Evolutionary conservation across 2,329 filamentous ascomycete species (phyloP), one percentile per base, ranked within the genome.

Genomic region (Ceratocystis destructans): DNA sequence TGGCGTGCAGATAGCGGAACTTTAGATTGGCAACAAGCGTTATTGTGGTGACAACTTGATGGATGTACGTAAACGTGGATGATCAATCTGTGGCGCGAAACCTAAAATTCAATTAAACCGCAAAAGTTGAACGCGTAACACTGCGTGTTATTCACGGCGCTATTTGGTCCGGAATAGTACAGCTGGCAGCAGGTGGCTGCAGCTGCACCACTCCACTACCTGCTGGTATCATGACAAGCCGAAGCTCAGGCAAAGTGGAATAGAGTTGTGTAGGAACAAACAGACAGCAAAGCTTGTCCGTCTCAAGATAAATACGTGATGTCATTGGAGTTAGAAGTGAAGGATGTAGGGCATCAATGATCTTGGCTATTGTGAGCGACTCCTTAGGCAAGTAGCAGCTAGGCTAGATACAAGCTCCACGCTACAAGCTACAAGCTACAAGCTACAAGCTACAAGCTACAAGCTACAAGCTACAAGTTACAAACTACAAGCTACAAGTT

Each of bases 81-180:
- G 33, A 17, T 31, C 28, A 28, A 5, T 15, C 5, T n/a, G 33
- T 22, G 5, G 28, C 50, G 37, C 37, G 37, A 41, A 41, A 41
- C 37, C n/a, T 37, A 61, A 64, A 66, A 64, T 59, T 64, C 67
- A 68, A 68, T 68, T 68, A 66, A 68, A 61, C 64, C 67, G 20
- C 22, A 63, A 61, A 63, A 66, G 65, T 20, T 44, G 20, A 46
- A 46, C 64, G 65, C 65, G 65, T 53, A 28, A 28, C 1, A 28
- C 28, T 4, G 28, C 28, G 28, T 37, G 12, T 41, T 41, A 15
- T 41, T 41, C 10, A 15, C 37, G 12, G 4, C 1, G 37, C 37
- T 41, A 12, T 15, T 41, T 41, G 10, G 37, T 1, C 12, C 10
- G 0, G 33, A 1, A 3, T 3, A 15, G 2, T 10, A 1, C 48